Evolutionary conservation across 2,329 filamentous ascomycete species (phyloP).

Genomic region (Claviceps quebecensis): DNA sequence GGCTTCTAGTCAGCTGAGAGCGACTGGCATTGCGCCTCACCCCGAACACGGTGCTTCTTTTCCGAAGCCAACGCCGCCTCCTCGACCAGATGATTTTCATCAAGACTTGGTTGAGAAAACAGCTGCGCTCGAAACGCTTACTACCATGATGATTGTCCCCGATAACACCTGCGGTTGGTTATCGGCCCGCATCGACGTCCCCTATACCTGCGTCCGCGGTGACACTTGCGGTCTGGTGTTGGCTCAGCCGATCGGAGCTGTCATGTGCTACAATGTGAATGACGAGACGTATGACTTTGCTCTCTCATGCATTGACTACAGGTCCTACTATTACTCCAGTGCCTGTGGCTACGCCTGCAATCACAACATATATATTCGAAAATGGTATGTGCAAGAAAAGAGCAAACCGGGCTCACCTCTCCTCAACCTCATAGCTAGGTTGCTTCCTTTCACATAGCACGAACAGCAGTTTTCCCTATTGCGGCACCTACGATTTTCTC

Average conservation of each 20-base stretch:
- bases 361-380: constrained; percentile 26
- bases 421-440: neutral
- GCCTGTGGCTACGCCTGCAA: constrained; percentile 27
- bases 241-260: constrained; percentile 19
- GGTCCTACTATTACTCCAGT: constrained; percentile 19
- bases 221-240: constrained; percentile 28
- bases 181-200: constrained; percentile 23
- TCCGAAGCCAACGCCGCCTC: constrained; percentile 28
- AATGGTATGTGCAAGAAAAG: constrained; percentile 24
- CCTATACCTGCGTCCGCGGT: constrained; percentile 23
- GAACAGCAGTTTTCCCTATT: constrained; percentile 21
- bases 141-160: constrained; percentile 24
- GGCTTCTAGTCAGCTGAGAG: constrained; percentile 14
- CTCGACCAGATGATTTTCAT: constrained; percentile 19
- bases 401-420: neutral
- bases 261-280: constrained; percentile 22
- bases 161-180: constrained; percentile 39
- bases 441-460: constrained; percentile 18
- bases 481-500: constrained; percentile 30
- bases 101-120: neutral
- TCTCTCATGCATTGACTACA: constrained; percentile 25
- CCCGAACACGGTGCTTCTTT: constrained; percentile 19
- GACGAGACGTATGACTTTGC: constrained; percentile 19
- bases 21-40: constrained; percentile 21
- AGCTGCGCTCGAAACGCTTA: neutral